A percentile compares a stretch with the other conserved stretches of the same genome.
phyloP scores from a whole-genome alignment of 2,329 filamentous ascomycete species.

The Hypomyces rosellus region DNA sequence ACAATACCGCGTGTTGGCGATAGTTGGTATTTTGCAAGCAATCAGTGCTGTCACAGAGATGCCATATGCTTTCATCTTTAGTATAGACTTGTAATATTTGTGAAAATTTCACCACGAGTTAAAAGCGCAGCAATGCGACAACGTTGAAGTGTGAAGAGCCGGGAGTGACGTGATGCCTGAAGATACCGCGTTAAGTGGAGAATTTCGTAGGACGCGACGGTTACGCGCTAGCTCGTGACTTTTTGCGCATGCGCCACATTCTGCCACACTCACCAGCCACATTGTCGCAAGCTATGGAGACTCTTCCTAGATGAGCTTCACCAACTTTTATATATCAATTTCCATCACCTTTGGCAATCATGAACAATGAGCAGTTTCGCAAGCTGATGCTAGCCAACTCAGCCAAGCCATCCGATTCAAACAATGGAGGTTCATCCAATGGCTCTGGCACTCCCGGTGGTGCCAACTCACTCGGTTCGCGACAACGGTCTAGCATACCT shows the following conservation, averaged over 20 bases:
- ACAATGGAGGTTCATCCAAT: conserved; percentile 40
- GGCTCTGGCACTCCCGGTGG: conserved; percentile 27
- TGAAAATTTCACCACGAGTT: no score
- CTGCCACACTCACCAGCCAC: conserved; percentile 16
- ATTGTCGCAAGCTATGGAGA: neutral
- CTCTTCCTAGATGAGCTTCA: no score
- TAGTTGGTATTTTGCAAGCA: neutral
- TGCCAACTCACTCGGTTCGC: conserved; percentile 59
- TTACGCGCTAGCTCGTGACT: conserved; percentile 37
- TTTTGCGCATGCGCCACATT: neutral
- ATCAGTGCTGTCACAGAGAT: neutral
- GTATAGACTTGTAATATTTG: no score
- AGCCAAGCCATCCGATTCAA: conserved; percentile 32
- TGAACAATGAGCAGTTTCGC: conserved; percentile 97
- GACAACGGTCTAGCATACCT: conserved; percentile 73
- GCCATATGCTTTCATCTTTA: no score
- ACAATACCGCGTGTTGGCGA: conserved; percentile 1
- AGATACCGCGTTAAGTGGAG: conserved; percentile 33
- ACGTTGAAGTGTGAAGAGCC: neutral
- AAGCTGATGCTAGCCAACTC: conserved; percentile 58
- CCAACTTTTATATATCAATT: neutral
- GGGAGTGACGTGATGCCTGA: conserved; percentile 11
- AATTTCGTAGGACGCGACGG: conserved; percentile 15
- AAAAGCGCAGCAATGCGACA: neutral
- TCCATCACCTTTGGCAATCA: conserved; percentile 31